Evolutionary conservation across 495 filamentous ascomycete species (phyloP).

Genomic region (Penicillium malachiteum): DNA sequence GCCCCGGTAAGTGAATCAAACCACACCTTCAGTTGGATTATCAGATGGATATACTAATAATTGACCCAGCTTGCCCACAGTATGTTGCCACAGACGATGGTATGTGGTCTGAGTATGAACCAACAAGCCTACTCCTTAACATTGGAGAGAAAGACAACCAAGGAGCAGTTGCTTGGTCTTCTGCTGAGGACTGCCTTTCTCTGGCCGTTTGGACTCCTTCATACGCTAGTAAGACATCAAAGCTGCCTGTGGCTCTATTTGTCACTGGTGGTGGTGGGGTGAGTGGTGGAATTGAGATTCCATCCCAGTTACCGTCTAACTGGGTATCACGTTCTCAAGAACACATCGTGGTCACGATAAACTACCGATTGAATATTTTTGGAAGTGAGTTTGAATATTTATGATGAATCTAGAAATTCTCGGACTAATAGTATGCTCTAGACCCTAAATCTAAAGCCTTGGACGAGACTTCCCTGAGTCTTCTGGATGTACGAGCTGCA

Average conservation of each 20-base stretch:
- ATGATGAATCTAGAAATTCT: no score
- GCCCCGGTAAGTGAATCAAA: slow-evolving; percentile 1
- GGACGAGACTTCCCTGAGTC: slow-evolving; percentile 44
- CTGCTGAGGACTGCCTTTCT: slow-evolving; percentile 19
- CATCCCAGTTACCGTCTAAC: slow-evolving; percentile 43
- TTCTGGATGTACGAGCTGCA: slow-evolving; percentile 59
- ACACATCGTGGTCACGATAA: slow-evolving; percentile 56
- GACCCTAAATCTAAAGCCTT: slow-evolving; percentile 22
- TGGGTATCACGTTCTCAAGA: slow-evolving; percentile 46
- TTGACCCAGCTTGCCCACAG: slow-evolving; percentile 11
- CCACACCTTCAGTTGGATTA: not conserved
- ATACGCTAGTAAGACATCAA: slow-evolving; percentile 1
- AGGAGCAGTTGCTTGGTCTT: slow-evolving; percentile 15
- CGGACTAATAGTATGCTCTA: not conserved
- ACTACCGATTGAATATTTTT: slow-evolving; percentile 30
- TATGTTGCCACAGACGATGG: slow-evolving; percentile 4
- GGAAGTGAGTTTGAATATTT: slow-evolving; percentile 7
- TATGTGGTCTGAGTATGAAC: slow-evolving; percentile 16
- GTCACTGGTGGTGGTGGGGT: slow-evolving; percentile 13
- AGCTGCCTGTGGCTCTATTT: slow-evolving; percentile 18
- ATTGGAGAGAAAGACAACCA: slow-evolving; percentile 10
- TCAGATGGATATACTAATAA: not conserved
- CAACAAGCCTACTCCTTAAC: slow-evolving; percentile 7
- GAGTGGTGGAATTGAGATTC: slow-evolving; percentile 43
- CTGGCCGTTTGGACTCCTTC: slow-evolving; percentile 20